Evolutionary conservation across 352 stramenopile genomes (phyloP).

Genomic region (Plasmopara halstedii): DNA sequence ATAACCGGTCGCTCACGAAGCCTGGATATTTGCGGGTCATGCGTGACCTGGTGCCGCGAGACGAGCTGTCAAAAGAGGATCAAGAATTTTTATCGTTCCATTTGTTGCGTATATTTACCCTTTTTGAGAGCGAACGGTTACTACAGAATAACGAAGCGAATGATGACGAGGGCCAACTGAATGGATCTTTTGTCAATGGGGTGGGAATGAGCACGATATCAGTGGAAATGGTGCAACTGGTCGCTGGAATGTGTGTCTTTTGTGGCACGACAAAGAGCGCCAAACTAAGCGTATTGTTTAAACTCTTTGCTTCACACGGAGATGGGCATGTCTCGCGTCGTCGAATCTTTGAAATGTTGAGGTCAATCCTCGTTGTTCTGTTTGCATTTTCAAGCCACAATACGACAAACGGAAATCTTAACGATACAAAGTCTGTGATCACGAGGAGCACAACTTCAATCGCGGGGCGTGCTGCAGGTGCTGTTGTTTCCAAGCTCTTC

Average conservation of each 20-base stretch:
- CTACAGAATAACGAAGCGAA: conserved; percentile 30
- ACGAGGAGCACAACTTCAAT: conserved; percentile 73
- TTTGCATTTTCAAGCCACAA: conserved; percentile 84
- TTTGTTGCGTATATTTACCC: conserved; percentile 68
- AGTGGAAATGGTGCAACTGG: conserved; percentile 62
- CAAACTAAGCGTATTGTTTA: conserved; percentile 88
- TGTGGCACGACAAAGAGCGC: conserved; percentile 92
- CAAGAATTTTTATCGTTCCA: conserved; percentile 86
- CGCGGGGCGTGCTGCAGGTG: conserved; percentile 81
- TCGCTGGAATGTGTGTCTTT: conserved; percentile 88
- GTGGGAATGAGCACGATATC: conserved; percentile 39
- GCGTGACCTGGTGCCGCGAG: conserved; percentile 63
- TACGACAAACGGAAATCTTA: conserved; percentile 45
- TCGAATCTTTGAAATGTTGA: conserved; percentile 76
- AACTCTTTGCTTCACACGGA: conserved; percentile 59
- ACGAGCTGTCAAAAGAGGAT: conserved; percentile 72
- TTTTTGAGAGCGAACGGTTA: conserved; percentile 75
- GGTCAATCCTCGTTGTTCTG: conserved; percentile 69
- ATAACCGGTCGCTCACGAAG: conserved; percentile 65
- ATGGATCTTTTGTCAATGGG: conserved; percentile 8
- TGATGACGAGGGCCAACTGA: conserved; percentile 13
- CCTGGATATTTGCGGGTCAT: conserved; percentile 68
- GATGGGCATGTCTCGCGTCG: conserved; percentile 59
- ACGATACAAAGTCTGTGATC: conserved; percentile 49
- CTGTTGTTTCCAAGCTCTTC: conserved; percentile 86